Evolutionary conservation across 257 asterid genomes (phyloP), one percentile per base, ranked within the genome.

Genomic region (Haberlea rhodopensis): DNA sequence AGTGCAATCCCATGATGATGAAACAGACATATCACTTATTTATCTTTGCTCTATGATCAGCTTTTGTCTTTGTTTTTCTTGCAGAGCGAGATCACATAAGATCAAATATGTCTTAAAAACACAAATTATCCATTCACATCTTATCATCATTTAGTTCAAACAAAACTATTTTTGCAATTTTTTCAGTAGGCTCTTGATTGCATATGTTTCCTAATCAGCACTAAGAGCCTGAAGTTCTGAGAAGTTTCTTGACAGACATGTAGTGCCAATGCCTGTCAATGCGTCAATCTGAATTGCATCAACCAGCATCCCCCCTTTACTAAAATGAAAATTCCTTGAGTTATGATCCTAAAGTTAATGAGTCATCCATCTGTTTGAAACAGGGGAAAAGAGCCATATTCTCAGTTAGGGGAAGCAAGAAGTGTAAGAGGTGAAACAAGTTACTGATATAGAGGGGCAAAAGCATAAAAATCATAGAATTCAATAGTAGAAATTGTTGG

Each of bases 1-100:
- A 63, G 24, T 20, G 63, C 54, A 67, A 62, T 40, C 57, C 54
- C 11, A 53, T 24, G 59, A 66, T 49, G 64, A 54, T 29, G 66
- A 21, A 52, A 40, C 29, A 16, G n/a, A n/a, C n/a, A n/a, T n/a
- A 55, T 20, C 26, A 29, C 52, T 55, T 45, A 7, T 15, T 60
- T 63, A 16, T 20, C 13, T 29, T 46, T 15, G 23, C 32, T 49
- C 31, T 19, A 24, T 71, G 32, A 11, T 15, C 7, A 24, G 63
- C 53, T 18, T 24, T 55, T 34, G 26, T 52, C 26, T 37, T 70
- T 51, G 65, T 54, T 27, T 68, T 71, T 40, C 29, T 27, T 52
- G 22, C 46, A 48, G 28, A 20, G 23, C 19, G 57, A 62, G 55
- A 51, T n/a, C n/a, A n/a, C n/a, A n/a, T n/a, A n/a, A n/a, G n/a